phyloP scores from a whole-genome alignment of 805 yeast species.

The baker's yeast (Saccharomyces cerevisiae) region DNA sequence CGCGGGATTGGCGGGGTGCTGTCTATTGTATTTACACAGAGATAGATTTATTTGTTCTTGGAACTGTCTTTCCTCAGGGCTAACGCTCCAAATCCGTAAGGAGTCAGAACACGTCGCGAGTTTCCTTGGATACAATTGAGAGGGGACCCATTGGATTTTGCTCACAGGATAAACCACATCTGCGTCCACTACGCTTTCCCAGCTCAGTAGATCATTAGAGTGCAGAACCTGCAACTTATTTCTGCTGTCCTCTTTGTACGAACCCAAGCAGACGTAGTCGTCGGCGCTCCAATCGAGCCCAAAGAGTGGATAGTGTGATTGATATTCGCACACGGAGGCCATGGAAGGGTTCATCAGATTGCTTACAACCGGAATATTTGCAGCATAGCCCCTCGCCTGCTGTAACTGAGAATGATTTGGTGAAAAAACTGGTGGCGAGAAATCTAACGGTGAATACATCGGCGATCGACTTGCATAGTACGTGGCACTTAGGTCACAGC shows the following conservation, averaged over 20 bases:
- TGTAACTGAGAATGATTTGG: conserved; percentile 12
- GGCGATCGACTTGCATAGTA: conserved; percentile 17
- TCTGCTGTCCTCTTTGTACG: conserved; percentile 68
- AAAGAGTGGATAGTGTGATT: conserved; percentile 23
- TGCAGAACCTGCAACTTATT: conserved; percentile 54
- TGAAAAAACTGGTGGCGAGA: conserved; percentile 11
- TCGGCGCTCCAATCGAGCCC: conserved; percentile 30
- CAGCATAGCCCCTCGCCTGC: conserved; percentile 11
- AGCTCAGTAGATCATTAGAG: conserved; percentile 52
- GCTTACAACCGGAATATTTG: not conserved
- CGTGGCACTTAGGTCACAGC: not conserved
- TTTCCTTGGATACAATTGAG: conserved; percentile 20
- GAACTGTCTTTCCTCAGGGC: conserved; percentile 23
- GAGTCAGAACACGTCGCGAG: conserved; percentile 32
- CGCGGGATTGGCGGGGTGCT: conserved; percentile 21
- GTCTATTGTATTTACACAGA: conserved; percentile 35
- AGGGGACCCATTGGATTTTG: conserved; percentile 30
- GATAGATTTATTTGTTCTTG: conserved; percentile 36
- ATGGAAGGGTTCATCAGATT: not conserved
- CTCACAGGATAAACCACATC: conserved; percentile 28
- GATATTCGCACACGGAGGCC: conserved; percentile 21
- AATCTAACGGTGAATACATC: conserved; percentile 26
- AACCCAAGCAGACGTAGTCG: conserved; percentile 30
- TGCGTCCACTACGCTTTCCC: conserved; percentile 46
- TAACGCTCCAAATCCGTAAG: conserved; percentile 26